These are phyloP conservation scores for Eleusine coracana DNA, from an alignment of 176 grass and related monocot genomes.

Conservation along the genomic window DNA sequence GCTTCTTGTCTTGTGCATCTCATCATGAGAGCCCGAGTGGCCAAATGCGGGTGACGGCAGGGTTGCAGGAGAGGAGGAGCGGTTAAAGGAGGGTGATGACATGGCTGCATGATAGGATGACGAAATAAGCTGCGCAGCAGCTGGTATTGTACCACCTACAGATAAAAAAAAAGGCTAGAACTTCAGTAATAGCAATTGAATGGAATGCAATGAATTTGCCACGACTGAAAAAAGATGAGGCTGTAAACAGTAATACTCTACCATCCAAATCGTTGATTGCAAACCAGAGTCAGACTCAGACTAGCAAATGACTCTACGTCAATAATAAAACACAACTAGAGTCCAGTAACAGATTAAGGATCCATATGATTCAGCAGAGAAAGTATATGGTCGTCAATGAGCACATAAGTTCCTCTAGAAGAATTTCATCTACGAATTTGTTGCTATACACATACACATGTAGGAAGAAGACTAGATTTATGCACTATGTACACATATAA, in stretches of 20 bases:
- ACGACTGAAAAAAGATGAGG: background rate
- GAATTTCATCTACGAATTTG: background rate
- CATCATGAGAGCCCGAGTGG: conserved; percentile 29
- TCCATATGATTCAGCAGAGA: background rate
- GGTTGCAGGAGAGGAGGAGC: conserved; percentile 25
- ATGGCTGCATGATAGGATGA: conserved; percentile 73
- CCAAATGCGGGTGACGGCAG: background rate
- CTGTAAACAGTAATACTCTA: background rate
- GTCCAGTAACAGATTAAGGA: background rate
- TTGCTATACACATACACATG: background rate
- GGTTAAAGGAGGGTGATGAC: conserved; percentile 36
- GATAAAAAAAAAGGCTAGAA: background rate
- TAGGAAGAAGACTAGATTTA: too few species aligned
- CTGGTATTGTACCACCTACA: conserved; percentile 82
- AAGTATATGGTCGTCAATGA: background rate
- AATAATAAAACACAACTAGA: background rate
- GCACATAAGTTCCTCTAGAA: background rate
- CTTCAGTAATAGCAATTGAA: background rate
- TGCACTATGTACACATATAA: too few species aligned
- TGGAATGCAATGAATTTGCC: background rate
- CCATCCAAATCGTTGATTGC: background rate
- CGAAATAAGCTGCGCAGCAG: conserved; percentile 68
- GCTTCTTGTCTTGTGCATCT: conserved; percentile 47
- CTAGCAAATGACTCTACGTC: background rate
- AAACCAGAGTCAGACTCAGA: background rate